These are phyloP conservation scores for Aristolochia fimbriata DNA, from an alignment of 164 flowering plant genomes.

Conservation along the genomic window DNA sequence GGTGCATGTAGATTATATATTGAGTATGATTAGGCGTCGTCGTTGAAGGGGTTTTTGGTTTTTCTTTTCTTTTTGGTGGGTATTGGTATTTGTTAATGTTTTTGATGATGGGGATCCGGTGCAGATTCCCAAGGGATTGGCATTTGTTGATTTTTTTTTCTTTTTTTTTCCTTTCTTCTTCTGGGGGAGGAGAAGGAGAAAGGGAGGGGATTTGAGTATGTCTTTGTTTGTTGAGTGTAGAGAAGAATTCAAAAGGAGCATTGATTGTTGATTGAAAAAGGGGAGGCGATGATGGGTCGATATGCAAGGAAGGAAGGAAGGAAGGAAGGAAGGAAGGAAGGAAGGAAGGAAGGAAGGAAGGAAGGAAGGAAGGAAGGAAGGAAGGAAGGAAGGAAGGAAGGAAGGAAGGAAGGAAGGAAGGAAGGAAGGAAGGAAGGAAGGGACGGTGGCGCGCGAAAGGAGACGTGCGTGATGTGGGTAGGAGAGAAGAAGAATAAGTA, in stretches of 20 bases:
- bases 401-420: too few species aligned
- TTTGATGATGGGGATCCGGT: slow-evolving; percentile 14
- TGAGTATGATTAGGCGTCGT: slow-evolving; percentile 16
- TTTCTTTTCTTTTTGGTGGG: slow-evolving; percentile 14
- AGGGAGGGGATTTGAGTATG: slow-evolving; percentile 5
- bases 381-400: too few species aligned
- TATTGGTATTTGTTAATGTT: slow-evolving; percentile 31
- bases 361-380: too few species aligned
- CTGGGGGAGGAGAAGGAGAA: slow-evolving; percentile 19
- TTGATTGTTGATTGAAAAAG: slow-evolving; percentile 20
- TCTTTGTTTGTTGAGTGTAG: slow-evolving; percentile 26
- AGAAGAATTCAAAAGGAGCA: slow-evolving; percentile 38
- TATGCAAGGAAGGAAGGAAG: too few species aligned
- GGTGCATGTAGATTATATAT: slow-evolving; percentile 11
- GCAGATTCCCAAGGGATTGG: slow-evolving; percentile 89
- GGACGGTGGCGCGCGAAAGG: slow-evolving; percentile 5
- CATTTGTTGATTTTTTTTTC: slow-evolving; percentile 26
- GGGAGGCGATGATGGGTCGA: slow-evolving; percentile 6
- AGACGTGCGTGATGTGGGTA: slow-evolving; percentile 5
- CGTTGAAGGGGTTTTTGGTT: slow-evolving; percentile 6
- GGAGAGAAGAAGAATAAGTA: neutral
- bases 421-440: too few species aligned
- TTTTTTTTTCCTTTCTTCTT: slow-evolving; percentile 3
- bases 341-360: too few species aligned
- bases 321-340: too few species aligned